phyloP scores from a whole-genome alignment of 192 early-diverging fungal species.

The Mortierella claussenii region DNA sequence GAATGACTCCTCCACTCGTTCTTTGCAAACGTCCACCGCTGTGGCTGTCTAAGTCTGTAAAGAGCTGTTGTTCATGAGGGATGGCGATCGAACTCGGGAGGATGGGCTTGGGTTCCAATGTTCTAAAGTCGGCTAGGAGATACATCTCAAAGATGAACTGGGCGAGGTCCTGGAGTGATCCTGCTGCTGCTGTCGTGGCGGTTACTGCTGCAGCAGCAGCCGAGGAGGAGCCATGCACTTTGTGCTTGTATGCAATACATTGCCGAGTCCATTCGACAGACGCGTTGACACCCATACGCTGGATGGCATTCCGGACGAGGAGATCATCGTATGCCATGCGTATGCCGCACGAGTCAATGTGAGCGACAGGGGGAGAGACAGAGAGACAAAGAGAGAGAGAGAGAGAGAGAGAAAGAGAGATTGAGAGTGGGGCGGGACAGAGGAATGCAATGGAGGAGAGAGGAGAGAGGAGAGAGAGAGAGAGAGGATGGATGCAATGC shows the following conservation, averaged over 20 bases:
- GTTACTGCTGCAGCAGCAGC: not conserved
- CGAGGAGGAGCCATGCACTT: not conserved
- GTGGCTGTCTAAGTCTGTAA: not conserved
- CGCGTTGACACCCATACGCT: conserved; percentile 33
- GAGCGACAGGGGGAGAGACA: not conserved
- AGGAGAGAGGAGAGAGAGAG: no score
- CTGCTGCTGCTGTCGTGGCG: not conserved
- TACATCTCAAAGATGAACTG: conserved; percentile 41
- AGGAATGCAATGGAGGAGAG: not conserved
- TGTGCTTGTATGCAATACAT: conserved; percentile 28
- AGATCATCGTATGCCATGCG: conserved; percentile 43
- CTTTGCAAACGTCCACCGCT: not conserved
- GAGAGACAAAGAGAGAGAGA: not conserved
- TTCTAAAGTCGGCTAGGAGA: conserved; percentile 43
- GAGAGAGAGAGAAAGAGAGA: not conserved
- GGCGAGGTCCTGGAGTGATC: conserved; percentile 11
- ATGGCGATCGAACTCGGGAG: conserved; percentile 22
- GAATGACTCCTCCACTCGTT: conserved; percentile 22
- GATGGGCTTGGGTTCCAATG: conserved; percentile 25
- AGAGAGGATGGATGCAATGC: no score
- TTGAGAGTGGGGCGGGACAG: no score
- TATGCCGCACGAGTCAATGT: conserved; percentile 1
- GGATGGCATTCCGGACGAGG: conserved; percentile 35
- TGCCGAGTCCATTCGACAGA: conserved; percentile 49
- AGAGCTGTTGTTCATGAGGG: conserved; percentile 31